Percentiles rank a stretch among this genome's conserved stretches.
phyloP scores from a whole-genome alignment of 345 rosid species.

The Excoecaria agallocha region DNA sequence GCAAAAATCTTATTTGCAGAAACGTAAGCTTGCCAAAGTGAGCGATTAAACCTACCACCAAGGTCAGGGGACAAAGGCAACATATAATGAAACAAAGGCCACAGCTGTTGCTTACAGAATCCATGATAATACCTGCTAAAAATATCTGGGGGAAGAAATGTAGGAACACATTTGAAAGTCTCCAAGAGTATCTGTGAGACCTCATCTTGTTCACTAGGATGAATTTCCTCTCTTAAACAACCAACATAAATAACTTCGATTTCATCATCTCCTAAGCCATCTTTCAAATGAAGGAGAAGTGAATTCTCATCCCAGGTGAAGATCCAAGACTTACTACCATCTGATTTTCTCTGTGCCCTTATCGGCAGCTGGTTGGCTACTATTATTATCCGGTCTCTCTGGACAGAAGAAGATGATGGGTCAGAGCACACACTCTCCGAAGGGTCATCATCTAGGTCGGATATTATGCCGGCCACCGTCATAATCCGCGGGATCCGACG shows the following conservation, averaged over 20 bases:
- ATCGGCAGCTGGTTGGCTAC: constrained; percentile 83
- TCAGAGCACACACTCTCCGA: constrained; percentile 59
- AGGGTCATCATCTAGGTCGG: constrained; percentile 68
- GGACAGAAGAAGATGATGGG: constrained; percentile 45
- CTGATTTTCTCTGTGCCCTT: constrained; percentile 58
- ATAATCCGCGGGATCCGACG: constrained; percentile 74
- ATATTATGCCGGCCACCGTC: constrained; percentile 78
- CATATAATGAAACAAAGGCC: constrained; percentile 96
- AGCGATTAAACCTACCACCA: constrained; percentile 75
- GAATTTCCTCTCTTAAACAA: constrained; percentile 76
- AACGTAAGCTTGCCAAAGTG: constrained; percentile 88
- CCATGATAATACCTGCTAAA: constrained; percentile 73
- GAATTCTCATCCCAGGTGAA: constrained; percentile 78
- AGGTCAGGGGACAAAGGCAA: constrained; percentile 81
- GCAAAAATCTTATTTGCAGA: constrained; percentile 89
- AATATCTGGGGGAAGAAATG: constrained; percentile 65
- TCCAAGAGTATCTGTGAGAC: constrained; percentile 67
- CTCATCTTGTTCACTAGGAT: constrained; percentile 74
- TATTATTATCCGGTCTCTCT: constrained; percentile 66
- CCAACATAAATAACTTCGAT: constrained; percentile 75
- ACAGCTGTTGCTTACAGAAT: constrained; percentile 82
- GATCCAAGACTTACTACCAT: constrained; percentile 50
- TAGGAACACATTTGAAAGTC: constrained; percentile 68
- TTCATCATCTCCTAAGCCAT: constrained; percentile 68
- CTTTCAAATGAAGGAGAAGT: constrained; percentile 68